Conservation (phyloP, 495 filamentous ascomycete genomes). For the Parachaetomium inaequale region DNA sequence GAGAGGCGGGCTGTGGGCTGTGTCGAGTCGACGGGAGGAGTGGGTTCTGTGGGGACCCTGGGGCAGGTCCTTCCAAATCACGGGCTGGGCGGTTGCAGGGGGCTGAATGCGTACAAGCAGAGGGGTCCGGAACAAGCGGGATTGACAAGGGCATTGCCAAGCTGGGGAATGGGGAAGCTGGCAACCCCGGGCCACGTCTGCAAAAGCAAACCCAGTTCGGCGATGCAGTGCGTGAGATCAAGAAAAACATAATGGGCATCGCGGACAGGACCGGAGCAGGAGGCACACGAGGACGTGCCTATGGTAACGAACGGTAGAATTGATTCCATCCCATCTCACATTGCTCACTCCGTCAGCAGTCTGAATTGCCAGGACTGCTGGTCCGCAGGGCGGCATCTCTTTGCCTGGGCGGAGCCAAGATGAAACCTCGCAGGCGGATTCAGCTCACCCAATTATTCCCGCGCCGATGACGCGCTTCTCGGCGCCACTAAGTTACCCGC, state of each 20-base stretch:
- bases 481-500: not conserved
- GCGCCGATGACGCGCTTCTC: not conserved
- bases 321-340: not conserved
- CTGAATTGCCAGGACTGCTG: not conserved
- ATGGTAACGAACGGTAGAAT: not conserved
- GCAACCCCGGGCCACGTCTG: not conserved
- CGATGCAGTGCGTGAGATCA: not conserved
- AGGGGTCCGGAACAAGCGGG: constrained; percentile 12
- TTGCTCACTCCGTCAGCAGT: not conserved
- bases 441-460: not conserved
- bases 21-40: not conserved
- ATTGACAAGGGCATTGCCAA: constrained; percentile 5
- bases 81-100: not conserved
- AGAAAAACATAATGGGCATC: not conserved
- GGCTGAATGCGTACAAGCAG: not conserved
- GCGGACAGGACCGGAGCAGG: not conserved
- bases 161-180: not conserved
- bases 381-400: not conserved
- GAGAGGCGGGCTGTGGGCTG: too few relatives aligned
- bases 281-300: not conserved
- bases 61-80: constrained; percentile 6
- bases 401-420: not conserved
- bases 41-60: constrained; percentile 1
- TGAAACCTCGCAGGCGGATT: constrained; percentile 4
- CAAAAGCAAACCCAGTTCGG: not conserved